Conservation (phyloP, 768 basidiomycete species). For the Lepiota brunneoincarnata region DNA sequence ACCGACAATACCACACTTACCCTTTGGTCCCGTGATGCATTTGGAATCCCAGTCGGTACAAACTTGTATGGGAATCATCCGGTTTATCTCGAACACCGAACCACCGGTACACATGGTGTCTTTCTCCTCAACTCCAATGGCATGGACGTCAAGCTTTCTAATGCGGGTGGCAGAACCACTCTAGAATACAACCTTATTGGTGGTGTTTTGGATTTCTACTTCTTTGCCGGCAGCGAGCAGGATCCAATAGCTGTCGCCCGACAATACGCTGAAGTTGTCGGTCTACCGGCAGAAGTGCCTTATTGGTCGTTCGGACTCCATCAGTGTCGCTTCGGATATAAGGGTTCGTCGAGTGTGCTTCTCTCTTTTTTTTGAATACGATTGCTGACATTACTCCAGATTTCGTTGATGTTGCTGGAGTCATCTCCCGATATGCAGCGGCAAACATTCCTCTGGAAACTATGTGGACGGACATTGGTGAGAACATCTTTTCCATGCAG, state of each 20-base stretch:
- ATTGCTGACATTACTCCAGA: constrained; percentile 31
- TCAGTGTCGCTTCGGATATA: constrained; percentile 71
- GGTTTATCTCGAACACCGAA: constrained; percentile 68
- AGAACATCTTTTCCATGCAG: not conserved
- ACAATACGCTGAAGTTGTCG: constrained; percentile 70
- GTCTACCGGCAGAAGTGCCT: constrained; percentile 67
- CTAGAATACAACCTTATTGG: constrained; percentile 80
- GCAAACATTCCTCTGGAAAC: constrained; percentile 70
- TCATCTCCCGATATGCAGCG: constrained; percentile 58
- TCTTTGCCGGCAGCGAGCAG: constrained; percentile 63
- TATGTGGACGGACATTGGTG: constrained; percentile 80
- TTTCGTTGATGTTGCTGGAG: constrained; percentile 58
- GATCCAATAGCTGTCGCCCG: constrained; percentile 56
- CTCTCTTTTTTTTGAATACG: not conserved
- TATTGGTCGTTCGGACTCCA: constrained; percentile 76
- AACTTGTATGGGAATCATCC: constrained; percentile 77
- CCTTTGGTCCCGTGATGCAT: constrained; percentile 68
- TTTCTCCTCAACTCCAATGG: constrained; percentile 70
- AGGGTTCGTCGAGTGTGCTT: constrained; percentile 37
- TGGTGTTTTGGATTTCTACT: constrained; percentile 76
- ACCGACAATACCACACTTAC: constrained; percentile 45
- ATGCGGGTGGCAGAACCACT: constrained; percentile 32
- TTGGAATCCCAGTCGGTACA: constrained; percentile 51
- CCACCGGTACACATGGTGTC: constrained; percentile 66
- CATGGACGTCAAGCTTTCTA: constrained; percentile 71